phyloP scores from a whole-genome alignment of 2,329 filamentous ascomycete species.

The Fusarium globosum region DNA sequence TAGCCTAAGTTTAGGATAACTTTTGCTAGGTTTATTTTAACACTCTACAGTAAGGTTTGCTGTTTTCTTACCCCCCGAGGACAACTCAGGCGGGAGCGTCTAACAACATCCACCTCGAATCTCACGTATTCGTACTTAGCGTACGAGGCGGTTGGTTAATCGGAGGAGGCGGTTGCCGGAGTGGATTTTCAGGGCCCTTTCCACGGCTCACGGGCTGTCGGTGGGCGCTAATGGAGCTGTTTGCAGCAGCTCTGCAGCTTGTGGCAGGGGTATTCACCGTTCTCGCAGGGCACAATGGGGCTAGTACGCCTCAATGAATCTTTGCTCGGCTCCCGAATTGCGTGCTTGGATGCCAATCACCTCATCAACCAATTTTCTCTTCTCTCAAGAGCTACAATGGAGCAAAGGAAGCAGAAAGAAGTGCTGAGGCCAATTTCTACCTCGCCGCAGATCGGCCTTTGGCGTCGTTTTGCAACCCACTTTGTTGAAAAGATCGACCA shows the following conservation, averaged over 20 bases:
- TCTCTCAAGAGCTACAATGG: constrained; percentile 25
- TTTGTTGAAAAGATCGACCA: constrained; percentile 21
- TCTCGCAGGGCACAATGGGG: constrained; percentile 30
- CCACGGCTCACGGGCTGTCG: constrained; percentile 43
- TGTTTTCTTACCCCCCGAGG: no score
- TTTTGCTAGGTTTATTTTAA: no score
- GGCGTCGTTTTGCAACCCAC: constrained; percentile 20
- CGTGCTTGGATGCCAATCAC: constrained; percentile 41
- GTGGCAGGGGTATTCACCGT: constrained; percentile 34
- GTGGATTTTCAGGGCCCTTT: constrained; percentile 35
- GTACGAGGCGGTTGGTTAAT: constrained; percentile 32
- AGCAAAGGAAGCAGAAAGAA: constrained; percentile 18
- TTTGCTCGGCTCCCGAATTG: constrained; percentile 44
- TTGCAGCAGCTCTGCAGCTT: constrained; percentile 36
- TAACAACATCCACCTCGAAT: constrained; percentile 25
- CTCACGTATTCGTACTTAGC: constrained; percentile 42
- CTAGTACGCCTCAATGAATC: constrained; percentile 30
- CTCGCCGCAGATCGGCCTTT: constrained; percentile 38
- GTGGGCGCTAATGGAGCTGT: constrained; percentile 42
- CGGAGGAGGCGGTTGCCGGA: constrained; percentile 41
- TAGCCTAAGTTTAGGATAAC: no score
- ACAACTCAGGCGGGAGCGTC: background rate
- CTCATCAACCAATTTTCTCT: constrained; percentile 33
- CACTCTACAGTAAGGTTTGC: no score
- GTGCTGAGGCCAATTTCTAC: constrained; percentile 25